phyloP scores from a whole-genome alignment of 768 basidiomycete genomes.

The Suillus fuscotomentosus region DNA sequence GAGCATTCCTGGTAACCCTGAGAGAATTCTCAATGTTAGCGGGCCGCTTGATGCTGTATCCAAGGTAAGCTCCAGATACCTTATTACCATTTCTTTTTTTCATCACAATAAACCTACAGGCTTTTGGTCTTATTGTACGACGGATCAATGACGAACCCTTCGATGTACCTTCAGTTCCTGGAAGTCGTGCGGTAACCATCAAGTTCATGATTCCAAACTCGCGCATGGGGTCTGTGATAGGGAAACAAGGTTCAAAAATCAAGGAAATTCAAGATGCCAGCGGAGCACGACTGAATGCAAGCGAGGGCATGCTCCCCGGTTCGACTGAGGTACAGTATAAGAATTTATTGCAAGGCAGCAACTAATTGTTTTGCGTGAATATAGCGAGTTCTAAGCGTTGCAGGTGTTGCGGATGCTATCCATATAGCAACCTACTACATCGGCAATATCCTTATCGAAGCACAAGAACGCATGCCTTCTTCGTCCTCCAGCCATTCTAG shows the following conservation, averaged over 20 bases:
- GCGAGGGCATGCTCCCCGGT: slow-evolving; percentile 97
- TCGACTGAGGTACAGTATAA: slow-evolving; percentile 84
- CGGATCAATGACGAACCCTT: slow-evolving; percentile 99
- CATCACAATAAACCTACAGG: slow-evolving; percentile 45
- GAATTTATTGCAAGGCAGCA: slow-evolving; percentile 4
- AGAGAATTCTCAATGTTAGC: slow-evolving; percentile 94
- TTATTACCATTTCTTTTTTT: slow-evolving; percentile 2
- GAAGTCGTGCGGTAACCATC: slow-evolving; percentile 97
- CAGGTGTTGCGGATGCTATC: slow-evolving; percentile 97
- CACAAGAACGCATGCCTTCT: slow-evolving; percentile 80
- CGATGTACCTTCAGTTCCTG: slow-evolving; percentile 95
- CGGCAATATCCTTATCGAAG: slow-evolving; percentile 94
- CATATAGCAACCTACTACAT: slow-evolving; percentile 99
- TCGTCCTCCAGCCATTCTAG: slow-evolving; percentile 51
- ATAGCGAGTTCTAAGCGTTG: slow-evolving; percentile 95
- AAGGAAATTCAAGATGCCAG: slow-evolving; percentile 99
- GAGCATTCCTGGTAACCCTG: slow-evolving; percentile 98
- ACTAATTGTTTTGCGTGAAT: slow-evolving; percentile 16
- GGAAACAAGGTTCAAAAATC: slow-evolving; percentile 96
- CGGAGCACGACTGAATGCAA: slow-evolving; percentile 93
- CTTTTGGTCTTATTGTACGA: slow-evolving; percentile 97
- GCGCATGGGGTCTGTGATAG: slow-evolving; percentile 98
- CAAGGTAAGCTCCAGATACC: slow-evolving; percentile 61
- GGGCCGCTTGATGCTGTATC: slow-evolving; percentile 98
- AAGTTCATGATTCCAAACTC: slow-evolving; percentile 99